These are phyloP conservation scores for Dendrostoma leiphaemia DNA, from an alignment of 2,329 filamentous ascomycete genomes.

Conservation along the genomic window DNA sequence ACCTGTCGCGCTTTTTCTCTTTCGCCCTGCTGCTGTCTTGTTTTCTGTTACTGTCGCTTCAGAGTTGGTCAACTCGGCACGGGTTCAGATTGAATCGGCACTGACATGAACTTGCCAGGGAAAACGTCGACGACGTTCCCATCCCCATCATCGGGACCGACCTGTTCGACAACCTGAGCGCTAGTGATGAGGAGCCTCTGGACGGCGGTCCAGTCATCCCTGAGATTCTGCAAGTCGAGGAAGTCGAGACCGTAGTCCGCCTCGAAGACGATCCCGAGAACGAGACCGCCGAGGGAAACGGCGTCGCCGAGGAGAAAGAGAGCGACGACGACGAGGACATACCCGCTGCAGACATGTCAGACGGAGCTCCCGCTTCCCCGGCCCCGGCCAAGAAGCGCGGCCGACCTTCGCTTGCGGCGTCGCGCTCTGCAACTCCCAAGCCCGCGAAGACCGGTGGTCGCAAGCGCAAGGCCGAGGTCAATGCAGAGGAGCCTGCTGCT, in stretches of 20 bases:
- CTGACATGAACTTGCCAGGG: neutral
- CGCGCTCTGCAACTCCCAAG: slow-evolving; percentile 16
- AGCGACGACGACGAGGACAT: neutral
- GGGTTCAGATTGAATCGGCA: neutral
- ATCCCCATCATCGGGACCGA: slow-evolving; percentile 12
- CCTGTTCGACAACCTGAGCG: slow-evolving; percentile 5
- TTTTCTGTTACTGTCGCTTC: too few relatives aligned
- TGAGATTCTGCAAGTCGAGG: slow-evolving; percentile 4
- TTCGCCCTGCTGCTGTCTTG: neutral
- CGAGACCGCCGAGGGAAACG: neutral
- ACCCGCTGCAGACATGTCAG: slow-evolving; percentile 9
- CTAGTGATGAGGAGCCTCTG: slow-evolving; percentile 9
- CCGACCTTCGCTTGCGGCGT: slow-evolving; percentile 17
- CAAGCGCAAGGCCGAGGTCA: slow-evolving; percentile 15
- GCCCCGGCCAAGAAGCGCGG: slow-evolving; percentile 23
- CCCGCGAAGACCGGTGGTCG: slow-evolving; percentile 3
- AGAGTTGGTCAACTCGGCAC: too few relatives aligned
- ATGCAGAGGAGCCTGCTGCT: neutral
- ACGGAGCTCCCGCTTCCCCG: slow-evolving; percentile 15
- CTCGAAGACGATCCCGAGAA: neutral
- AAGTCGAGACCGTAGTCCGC: neutral
- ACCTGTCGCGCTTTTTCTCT: neutral
- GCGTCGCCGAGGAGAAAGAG: neutral
- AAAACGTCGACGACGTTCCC: slow-evolving; percentile 6
- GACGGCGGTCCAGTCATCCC: slow-evolving; percentile 8